phyloP scores from a whole-genome alignment of 306 rosid species.

The Castanopsis chinensis region DNA sequence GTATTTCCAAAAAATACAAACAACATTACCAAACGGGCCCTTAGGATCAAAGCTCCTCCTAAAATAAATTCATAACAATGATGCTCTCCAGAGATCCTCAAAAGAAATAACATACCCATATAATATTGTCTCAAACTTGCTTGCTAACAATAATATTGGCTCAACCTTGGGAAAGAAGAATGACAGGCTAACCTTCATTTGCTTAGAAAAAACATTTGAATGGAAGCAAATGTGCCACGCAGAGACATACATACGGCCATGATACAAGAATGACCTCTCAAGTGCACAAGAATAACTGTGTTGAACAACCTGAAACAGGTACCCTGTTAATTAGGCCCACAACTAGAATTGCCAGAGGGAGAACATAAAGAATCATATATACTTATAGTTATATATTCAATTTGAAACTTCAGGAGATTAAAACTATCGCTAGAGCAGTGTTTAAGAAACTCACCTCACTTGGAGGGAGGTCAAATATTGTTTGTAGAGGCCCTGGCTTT shows the following conservation, averaged over 20 bases:
- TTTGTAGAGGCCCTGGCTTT: conserved; percentile 97
- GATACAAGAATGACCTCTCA: conserved; percentile 97
- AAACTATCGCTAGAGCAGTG: background rate
- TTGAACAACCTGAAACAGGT: conserved; percentile 75
- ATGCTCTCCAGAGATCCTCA: background rate
- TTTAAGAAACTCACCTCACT: conserved; percentile 65
- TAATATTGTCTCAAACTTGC: conserved; percentile 13
- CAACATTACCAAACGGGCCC: no score
- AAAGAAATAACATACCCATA: conserved; percentile 5
- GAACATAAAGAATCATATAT: background rate
- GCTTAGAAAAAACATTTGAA: conserved; percentile 95
- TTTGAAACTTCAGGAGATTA: conserved; percentile 8
- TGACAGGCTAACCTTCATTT: conserved; percentile 78
- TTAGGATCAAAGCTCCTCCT: background rate
- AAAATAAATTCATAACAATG: background rate
- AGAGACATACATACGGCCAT: conserved; percentile 96
- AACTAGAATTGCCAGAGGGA: conserved; percentile 19
- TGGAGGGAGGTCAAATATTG: conserved; percentile 78
- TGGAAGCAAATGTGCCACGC: conserved; percentile 97
- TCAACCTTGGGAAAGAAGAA: conserved; percentile 13
- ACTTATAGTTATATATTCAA: background rate
- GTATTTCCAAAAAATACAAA: no score
- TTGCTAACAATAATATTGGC: conserved; percentile 1
- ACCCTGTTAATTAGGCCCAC: conserved; percentile 27
- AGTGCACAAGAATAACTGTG: conserved; percentile 99